These are phyloP conservation scores for Silene coronaria DNA, from an alignment of 179 eudicot genomes.

Conservation along the genomic window DNA sequence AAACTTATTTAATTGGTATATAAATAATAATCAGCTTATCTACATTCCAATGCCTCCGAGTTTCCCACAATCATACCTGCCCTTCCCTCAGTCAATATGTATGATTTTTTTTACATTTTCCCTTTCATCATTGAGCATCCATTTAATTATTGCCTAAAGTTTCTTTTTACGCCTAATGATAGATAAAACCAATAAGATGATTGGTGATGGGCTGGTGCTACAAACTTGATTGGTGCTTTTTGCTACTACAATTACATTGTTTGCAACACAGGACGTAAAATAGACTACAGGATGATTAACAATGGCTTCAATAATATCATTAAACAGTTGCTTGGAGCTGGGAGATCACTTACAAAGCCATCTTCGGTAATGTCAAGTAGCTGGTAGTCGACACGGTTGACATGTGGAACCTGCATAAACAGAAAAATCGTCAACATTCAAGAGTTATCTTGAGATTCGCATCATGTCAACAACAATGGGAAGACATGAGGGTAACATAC, in stretches of 20 bases:
- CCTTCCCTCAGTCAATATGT: too few species aligned
- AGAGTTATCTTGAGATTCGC: neutral
- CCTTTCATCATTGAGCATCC: too few species aligned
- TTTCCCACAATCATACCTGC: too few species aligned
- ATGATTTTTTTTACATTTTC: too few species aligned
- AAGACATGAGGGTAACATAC: constrained; percentile 12
- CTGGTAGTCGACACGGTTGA: constrained; percentile 46
- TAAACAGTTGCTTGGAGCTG: neutral
- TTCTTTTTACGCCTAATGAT: too few species aligned
- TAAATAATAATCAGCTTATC: neutral
- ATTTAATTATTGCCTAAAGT: too few species aligned
- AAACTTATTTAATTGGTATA: neutral
- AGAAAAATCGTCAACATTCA: neutral
- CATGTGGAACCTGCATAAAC: constrained; percentile 42
- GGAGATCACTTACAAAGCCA: constrained; percentile 37
- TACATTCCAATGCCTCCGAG: too few species aligned
- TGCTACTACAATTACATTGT: too few species aligned
- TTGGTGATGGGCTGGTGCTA: too few species aligned
- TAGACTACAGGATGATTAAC: neutral
- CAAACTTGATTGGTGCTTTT: too few species aligned
- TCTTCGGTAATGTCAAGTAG: constrained; percentile 52
- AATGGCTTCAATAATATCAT: neutral
- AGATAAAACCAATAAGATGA: too few species aligned
- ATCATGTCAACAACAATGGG: neutral
- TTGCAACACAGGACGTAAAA: too few species aligned